Percentiles rank a stretch among this genome's conserved stretches.
phyloP scores from a whole-genome alignment of 202 grass and related monocot genomes.

The Elaeis oleifera region DNA sequence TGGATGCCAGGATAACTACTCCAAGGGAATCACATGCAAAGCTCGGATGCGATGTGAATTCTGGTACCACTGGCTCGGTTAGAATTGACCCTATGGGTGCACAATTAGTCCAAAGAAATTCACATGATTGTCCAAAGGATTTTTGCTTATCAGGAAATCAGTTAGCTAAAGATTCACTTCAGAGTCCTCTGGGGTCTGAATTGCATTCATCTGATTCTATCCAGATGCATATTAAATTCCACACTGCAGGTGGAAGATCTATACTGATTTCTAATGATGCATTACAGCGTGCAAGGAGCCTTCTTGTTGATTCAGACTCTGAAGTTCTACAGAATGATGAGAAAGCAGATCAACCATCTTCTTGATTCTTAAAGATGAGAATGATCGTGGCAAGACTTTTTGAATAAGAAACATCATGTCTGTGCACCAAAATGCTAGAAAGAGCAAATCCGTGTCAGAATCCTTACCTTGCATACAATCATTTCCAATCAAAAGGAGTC shows the following conservation, averaged over 20 bases:
- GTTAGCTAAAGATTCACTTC: constrained; percentile 27
- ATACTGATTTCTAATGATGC: constrained; percentile 63
- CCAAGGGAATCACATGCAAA: constrained; percentile 21
- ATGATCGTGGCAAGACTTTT: constrained; percentile 19
- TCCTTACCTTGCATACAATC: neutral
- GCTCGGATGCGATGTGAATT: constrained; percentile 4
- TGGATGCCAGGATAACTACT: constrained; percentile 34
- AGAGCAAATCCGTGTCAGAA: constrained; percentile 13
- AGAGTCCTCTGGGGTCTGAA: constrained; percentile 25
- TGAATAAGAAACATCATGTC: constrained; percentile 23
- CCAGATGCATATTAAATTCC: constrained; percentile 42
- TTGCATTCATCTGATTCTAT: constrained; percentile 16
- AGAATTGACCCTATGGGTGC: neutral
- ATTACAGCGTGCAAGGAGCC: constrained; percentile 55
- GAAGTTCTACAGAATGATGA: constrained; percentile 27
- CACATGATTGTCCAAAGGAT: constrained; percentile 16
- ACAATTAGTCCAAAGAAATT: constrained; percentile 13
- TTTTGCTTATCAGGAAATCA: constrained; percentile 35
- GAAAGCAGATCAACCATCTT: constrained; percentile 9
- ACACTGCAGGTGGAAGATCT: constrained; percentile 55
- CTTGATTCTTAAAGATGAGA: constrained; percentile 28
- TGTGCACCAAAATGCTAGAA: constrained; percentile 3
- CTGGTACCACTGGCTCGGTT: neutral
- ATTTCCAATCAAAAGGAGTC: constrained; percentile 19
- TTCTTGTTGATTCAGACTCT: constrained; percentile 50